Conservation (phyloP, 2,329 filamentous ascomycete species). For the Sporothrix luriei region DNA sequence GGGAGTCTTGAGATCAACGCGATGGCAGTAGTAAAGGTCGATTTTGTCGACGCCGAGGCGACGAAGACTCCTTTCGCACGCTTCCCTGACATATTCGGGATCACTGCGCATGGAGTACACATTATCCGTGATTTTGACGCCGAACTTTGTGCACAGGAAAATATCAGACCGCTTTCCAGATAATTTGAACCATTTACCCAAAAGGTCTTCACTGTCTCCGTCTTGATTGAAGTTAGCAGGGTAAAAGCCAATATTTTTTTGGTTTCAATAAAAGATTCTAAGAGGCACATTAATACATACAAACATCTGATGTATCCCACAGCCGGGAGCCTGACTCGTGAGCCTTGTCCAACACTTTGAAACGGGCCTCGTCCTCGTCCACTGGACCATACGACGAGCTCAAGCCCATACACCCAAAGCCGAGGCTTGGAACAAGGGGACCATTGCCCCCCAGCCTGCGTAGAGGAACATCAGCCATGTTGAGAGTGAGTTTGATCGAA, state of each 20-base stretch:
- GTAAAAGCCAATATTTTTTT: not conserved
- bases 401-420: slow-evolving; percentile 50
- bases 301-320: slow-evolving; percentile 50
- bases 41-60: slow-evolving; percentile 53
- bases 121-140: slow-evolving; percentile 35
- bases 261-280: not conserved
- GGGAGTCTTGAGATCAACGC: slow-evolving; percentile 30
- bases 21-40: slow-evolving; percentile 50
- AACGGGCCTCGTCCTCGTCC: slow-evolving; percentile 43
- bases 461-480: slow-evolving; percentile 39
- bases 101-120: slow-evolving; percentile 39
- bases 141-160: slow-evolving; percentile 29
- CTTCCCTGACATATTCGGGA: slow-evolving; percentile 40
- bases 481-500: not conserved
- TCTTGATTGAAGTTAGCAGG: not conserved
- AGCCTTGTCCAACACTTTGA: slow-evolving; percentile 48
- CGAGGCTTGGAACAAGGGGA: slow-evolving; percentile 49
- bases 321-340: slow-evolving; percentile 47
- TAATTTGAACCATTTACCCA: slow-evolving; percentile 26
- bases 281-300: not conserved
- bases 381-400: slow-evolving; percentile 33
- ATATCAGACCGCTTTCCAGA: slow-evolving; percentile 26
- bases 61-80: slow-evolving; percentile 47
- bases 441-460: slow-evolving; percentile 51
- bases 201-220: slow-evolving; percentile 26